Evolutionary conservation across 345 rosid genomes (phyloP), one percentile per base, ranked within the genome.

Genomic region (Brassica nigra): DNA sequence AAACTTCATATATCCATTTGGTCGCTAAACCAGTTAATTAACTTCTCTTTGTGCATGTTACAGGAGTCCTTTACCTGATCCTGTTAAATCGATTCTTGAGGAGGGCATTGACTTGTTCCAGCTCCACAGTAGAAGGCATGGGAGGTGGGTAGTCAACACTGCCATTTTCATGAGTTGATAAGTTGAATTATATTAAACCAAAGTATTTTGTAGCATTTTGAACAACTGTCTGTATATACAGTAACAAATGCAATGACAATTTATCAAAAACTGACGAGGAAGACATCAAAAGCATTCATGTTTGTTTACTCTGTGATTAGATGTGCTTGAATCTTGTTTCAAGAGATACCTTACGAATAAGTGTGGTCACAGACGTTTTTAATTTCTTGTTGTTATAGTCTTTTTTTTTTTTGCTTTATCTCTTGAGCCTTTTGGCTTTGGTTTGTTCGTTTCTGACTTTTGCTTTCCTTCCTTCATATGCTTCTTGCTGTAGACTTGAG

Each of bases 31-130:
- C 37, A 37, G 44, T 54, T 69, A 52, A 7, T 47, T 27, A 30
- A 63, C 62, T 75, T 75, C 58, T 47, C 66, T 70, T 44, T 64
- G 62, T 86, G 69, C 58, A 70, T 77, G 20, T 84, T 59, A 75
- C 86, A 93, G 98, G 92, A 83, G 74, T 69, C 90, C 97, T 77
- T 71, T 93, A 80, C 97, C 98, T 75, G 91, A 81, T 82, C 72
- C 89, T 70, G 89, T 93, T 75, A 87, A 82, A 71, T 86, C 79
- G 34, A 74, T 89, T 78, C 62, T 95, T 83, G 96, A 91, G 80
- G 96, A 95, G 87, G 99, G 99, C 65, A 86, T 91, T 69, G 86
- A 78, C 77, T 80, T 95, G 62, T 93, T 90, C 90, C 81, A 82
- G 64, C 91, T 95, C 76, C 99, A 95, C 76, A 79, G 85, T 1